Base-by-base conservation (phyloP, 179 eudicot genomes). In the Patellifolia procumbens region DNA sequence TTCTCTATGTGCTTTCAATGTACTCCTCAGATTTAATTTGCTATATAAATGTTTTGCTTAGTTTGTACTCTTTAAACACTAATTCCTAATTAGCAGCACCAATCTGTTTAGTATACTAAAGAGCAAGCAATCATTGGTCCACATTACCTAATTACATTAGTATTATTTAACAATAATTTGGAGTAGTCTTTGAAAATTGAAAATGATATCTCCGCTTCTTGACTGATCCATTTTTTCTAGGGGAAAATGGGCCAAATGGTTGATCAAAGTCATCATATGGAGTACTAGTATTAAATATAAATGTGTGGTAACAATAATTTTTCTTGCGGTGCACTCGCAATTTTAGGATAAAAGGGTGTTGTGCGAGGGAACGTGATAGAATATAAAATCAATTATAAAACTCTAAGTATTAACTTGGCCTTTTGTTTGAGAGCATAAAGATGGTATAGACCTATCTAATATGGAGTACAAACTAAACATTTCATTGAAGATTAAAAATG, bases 81-180 rank as follows among this genome's bases (percentile, higher is more conserved):
- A 56, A 60, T 60, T 67, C 52, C 24, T 37, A 26, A 58, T 20
- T 49, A 61, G 53, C 70, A 58, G 5, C 16, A 51, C 3, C 42
- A 34, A 42, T 58, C 9, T 37, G 22, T 59, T 70, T 68, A 19
- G 7, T 52, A 32, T 4, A 4, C 29, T 48, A 55, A 68, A 32
- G n/a, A 13, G 34, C 16, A 71, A 59, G 74, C 74, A 76, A 76
- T 72, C 73, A 49, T 58, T 69, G 68, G 74, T 69, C 74, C 80
- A 69, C 74, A 1, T 69, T 19, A 49, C 59, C 73, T 69, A 69
- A 48, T 19, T 17, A 65, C 31, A n/a, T n/a, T 11, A 29, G 34
- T 58, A 26, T 11, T 29, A 48, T 26, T 31, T 48, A 46, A 45
- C 51, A 16, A 13, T 7, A 58, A 29, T 19, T 51, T 61, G 15